phyloP scores from a whole-genome alignment of 1,139 yeast genomes.

The Geotrichum europaeum region DNA sequence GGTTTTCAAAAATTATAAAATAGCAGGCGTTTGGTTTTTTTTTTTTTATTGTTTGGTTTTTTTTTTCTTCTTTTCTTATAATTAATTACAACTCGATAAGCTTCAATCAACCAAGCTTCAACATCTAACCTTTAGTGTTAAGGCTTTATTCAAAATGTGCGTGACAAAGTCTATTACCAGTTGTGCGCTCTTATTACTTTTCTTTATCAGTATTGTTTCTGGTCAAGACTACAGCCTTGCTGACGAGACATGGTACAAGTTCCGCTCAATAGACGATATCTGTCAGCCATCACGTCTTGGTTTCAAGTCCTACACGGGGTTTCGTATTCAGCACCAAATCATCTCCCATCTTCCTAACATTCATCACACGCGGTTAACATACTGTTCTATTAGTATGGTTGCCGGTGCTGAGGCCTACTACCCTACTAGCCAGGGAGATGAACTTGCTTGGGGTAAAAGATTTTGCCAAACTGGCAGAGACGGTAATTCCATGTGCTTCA shows the following conservation, averaged over 20 bases:
- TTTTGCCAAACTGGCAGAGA: constrained; percentile 21
- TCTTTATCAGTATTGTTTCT: not conserved
- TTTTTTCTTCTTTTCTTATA: not conserved
- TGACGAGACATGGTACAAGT: constrained; percentile 3
- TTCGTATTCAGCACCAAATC: constrained; percentile 27
- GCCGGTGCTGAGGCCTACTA: constrained; percentile 23
- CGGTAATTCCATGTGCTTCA: constrained; percentile 39
- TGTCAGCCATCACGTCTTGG: constrained; percentile 23
- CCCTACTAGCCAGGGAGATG: constrained; percentile 21
- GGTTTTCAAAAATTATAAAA: too few species aligned
- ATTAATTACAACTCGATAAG: too few species aligned
- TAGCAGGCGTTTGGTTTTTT: not conserved
- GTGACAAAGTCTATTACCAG: too few species aligned
- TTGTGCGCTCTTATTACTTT: not conserved
- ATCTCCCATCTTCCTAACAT: constrained; percentile 14
- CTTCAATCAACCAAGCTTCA: not conserved
- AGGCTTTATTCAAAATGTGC: too few species aligned
- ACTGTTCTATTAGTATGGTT: constrained; percentile 19
- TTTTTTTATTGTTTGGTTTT: not conserved
- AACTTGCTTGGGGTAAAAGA: constrained; percentile 25
- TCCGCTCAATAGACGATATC: constrained; percentile 5
- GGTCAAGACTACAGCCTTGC: constrained; percentile 2
- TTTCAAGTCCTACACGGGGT: constrained; percentile 24
- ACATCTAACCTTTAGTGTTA: not conserved
- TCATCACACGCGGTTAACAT: constrained; percentile 23